phyloP scores from a whole-genome alignment of 345 rosid species.

The Eucalyptus leucophloia region DNA sequence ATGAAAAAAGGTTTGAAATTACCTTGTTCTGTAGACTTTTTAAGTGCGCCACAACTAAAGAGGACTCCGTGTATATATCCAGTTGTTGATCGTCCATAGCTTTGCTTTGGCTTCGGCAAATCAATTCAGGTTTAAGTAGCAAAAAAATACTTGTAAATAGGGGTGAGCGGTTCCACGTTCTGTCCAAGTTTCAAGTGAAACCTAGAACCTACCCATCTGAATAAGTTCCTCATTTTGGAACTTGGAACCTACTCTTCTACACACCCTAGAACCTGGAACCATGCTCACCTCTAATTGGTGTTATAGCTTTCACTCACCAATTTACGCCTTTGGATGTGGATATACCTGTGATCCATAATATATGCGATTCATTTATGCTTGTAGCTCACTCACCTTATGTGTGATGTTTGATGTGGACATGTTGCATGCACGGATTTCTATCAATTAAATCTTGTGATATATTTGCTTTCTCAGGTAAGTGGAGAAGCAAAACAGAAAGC shows the following conservation, averaged over 20 bases:
- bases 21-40: no score
- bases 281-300: no score
- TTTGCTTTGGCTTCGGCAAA: no score
- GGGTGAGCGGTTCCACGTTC: not conserved
- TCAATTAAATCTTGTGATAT: not conserved
- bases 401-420: not conserved
- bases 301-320: not conserved
- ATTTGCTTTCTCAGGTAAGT: conserved; percentile 38
- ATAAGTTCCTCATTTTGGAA: not conserved
- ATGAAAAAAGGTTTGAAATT: no score
- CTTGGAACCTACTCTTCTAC: not conserved
- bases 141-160: no score
- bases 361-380: not conserved
- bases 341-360: not conserved
- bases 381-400: not conserved
- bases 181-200: not conserved
- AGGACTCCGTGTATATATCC: no score
- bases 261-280: not conserved
- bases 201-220: not conserved
- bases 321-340: not conserved
- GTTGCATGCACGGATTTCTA: not conserved
- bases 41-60: no score
- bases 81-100: no score
- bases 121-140: no score
- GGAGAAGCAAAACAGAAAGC: conserved; percentile 75